Evolutionary conservation across 1,139 yeast genomes (phyloP).

Genomic region (Yamadazyma aaseri): DNA sequence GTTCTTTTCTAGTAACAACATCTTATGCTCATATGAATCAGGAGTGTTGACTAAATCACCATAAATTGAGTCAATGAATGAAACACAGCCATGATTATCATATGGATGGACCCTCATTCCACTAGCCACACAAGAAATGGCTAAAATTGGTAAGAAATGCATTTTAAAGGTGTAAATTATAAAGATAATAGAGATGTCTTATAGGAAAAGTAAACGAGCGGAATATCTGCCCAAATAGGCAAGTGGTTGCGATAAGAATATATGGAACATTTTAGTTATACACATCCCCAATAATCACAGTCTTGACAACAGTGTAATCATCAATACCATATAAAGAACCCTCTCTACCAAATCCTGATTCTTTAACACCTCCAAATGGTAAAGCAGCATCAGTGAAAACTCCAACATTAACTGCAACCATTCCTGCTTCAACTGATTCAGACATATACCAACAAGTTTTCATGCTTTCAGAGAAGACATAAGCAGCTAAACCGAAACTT

Average conservation of each 20-base stretch:
- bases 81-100: too few species aligned
- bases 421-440: slow-evolving; percentile 43
- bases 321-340: slow-evolving; percentile 49
- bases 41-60: slow-evolving; percentile 16
- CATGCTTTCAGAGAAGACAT: slow-evolving; percentile 42
- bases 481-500: slow-evolving; percentile 46
- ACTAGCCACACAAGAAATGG: too few species aligned
- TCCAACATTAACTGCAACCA: slow-evolving; percentile 49
- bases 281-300: slow-evolving; percentile 39
- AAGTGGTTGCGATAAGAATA: slow-evolving; percentile 25
- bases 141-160: too few species aligned
- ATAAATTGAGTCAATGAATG: slow-evolving; percentile 22
- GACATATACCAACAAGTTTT: slow-evolving; percentile 55
- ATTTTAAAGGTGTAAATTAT: too few species aligned
- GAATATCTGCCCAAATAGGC: slow-evolving; percentile 9
- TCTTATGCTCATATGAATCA: slow-evolving; percentile 7
- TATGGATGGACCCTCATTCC: too few species aligned
- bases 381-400: slow-evolving; percentile 46
- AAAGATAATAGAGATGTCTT: too few species aligned
- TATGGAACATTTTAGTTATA: slow-evolving; percentile 18
- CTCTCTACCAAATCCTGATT: slow-evolving; percentile 51
- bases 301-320: slow-evolving; percentile 42
- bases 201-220: too few species aligned
- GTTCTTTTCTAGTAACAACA: slow-evolving; percentile 4
- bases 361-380: slow-evolving; percentile 51